phyloP scores from a whole-genome alignment of 495 filamentous ascomycete genomes.

The Peziza echinospora region DNA sequence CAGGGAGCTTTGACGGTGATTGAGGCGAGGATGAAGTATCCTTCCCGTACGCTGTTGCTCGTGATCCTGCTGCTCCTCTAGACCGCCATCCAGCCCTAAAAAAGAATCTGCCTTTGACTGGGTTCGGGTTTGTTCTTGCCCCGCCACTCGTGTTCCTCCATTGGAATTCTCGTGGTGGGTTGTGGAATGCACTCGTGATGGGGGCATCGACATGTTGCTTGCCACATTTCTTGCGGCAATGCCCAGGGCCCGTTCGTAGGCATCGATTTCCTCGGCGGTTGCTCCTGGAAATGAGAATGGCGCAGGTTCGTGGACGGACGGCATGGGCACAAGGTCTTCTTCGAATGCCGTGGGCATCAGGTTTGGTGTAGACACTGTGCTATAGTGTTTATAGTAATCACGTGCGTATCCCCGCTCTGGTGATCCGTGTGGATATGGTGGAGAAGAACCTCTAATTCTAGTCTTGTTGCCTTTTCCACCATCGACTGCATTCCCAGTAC shows the following conservation, averaged over 20 bases:
- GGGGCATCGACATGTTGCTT: neutral
- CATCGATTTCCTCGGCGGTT: neutral
- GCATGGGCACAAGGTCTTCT: conserved; percentile 7
- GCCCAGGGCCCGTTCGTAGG: neutral
- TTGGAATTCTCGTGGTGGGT: too few relatives aligned
- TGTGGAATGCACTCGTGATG: neutral
- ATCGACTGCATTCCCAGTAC: neutral
- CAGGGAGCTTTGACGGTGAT: neutral
- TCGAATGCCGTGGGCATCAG: neutral
- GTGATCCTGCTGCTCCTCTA: neutral
- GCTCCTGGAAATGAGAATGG: conserved; percentile 3
- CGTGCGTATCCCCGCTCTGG: too few relatives aligned
- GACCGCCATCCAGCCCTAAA: neutral
- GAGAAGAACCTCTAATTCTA: too few relatives aligned
- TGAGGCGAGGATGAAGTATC: neutral
- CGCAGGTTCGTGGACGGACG: conserved; percentile 5
- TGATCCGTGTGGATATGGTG: neutral
- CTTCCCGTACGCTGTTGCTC: neutral
- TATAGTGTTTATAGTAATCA: too few relatives aligned
- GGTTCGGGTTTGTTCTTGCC: neutral
- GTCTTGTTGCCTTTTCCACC: too few relatives aligned
- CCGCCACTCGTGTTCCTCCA: too few relatives aligned
- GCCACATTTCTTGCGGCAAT: neutral
- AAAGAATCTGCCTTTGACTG: neutral
- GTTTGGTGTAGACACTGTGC: neutral